Evolutionary conservation across 2,329 filamentous ascomycete species (phyloP), one percentile per base, ranked within the genome.

Genomic region (Teratosphaeria pseudoeucalypti): DNA sequence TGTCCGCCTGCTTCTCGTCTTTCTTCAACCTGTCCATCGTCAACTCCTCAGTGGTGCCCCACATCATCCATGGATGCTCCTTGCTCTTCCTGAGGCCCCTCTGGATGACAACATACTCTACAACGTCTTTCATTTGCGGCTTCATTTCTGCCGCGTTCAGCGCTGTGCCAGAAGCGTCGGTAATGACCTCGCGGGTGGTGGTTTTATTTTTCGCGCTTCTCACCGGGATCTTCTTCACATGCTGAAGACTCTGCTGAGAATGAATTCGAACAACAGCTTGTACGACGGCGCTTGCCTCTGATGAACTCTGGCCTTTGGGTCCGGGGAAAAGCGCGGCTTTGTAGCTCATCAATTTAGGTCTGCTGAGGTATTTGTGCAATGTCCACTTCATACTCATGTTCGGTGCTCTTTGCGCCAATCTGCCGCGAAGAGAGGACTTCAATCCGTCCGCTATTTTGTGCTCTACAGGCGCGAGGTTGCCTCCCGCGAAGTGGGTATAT

Each of bases 21-120:
- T 56, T 72, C 32, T 69, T 65, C 19, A 79, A 61, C 58, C 74
- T 71, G 14, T 74, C 66, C 55, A 77, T 54, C 19, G 70, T 75
- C 7, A 74, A 78, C 61, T 78, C 75, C 32, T 73, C 72, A 54
- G 74, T 66, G 59, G 74, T 74, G 3, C 80, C 80, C 80, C 79
- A 82, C 56, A 81, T 67, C 62, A 74, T 76, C 80, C 80, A 82
- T 16, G 72, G 68, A 12, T 71, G 70, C 49, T 76, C 70, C 61
- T 74, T 70, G 9, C 76, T 74, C 34, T 71, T 70, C 66, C 75
- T 71, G 39, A 74, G 67, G 37, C 76, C 63, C 67, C 76, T 75
- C 70, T 82, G 79, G 27, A 82, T 65, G 14, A 82, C 79, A 34
- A 82, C 65, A 62, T 82, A 80, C 66, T 82, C 80, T 2, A 70